Evolutionary conservation across 768 basidiomycete species (phyloP).

Genomic region (Suillus hirtellus): DNA sequence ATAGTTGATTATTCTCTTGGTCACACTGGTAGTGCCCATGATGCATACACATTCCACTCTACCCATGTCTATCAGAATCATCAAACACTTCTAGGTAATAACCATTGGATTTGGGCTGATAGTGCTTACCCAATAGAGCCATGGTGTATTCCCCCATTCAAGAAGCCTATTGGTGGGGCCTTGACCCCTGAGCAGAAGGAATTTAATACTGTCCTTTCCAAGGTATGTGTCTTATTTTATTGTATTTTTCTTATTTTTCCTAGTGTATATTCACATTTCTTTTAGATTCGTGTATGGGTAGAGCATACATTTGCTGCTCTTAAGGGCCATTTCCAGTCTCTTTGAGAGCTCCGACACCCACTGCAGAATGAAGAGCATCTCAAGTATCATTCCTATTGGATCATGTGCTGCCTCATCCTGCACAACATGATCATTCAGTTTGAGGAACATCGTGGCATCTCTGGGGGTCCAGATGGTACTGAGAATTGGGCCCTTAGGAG

Average conservation of each 20-base stretch:
- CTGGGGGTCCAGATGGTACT: neutral
- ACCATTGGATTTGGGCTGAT: neutral
- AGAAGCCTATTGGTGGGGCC: neutral
- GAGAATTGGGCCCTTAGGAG: neutral
- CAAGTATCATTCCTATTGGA: conserved; percentile 2
- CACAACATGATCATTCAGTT: conserved; percentile 9
- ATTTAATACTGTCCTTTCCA: neutral
- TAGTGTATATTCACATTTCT: no score
- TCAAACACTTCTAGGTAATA: neutral
- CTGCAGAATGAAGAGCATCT: neutral
- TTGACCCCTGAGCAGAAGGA: neutral
- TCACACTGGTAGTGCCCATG: neutral
- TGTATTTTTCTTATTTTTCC: neutral
- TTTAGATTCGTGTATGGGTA: neutral
- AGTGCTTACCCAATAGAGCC: neutral
- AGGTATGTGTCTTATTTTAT: neutral
- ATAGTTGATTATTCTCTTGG: neutral
- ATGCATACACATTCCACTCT: neutral
- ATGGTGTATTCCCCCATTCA: neutral
- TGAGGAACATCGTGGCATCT: neutral
- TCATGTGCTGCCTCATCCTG: conserved; percentile 7
- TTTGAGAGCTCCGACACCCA: neutral
- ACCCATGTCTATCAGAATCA: neutral
- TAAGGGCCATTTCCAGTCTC: neutral
- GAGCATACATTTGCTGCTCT: neutral